Conservation (phyloP, 345 rosid genomes). For the Murraya paniculata region DNA sequence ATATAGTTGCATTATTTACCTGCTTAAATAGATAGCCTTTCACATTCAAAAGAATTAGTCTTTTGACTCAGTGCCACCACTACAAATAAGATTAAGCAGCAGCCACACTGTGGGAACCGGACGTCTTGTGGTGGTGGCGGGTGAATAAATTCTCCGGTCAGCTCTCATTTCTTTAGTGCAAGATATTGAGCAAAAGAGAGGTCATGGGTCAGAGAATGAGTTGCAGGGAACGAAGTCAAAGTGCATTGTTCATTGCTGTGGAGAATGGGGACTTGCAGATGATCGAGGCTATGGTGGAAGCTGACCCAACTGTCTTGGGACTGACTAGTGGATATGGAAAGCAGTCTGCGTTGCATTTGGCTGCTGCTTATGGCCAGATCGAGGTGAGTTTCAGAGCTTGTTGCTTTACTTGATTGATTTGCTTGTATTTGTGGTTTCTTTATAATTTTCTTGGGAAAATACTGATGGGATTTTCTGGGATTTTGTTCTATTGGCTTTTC, state of each 20-base stretch:
- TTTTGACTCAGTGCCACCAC: constrained; percentile 9
- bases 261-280: constrained; percentile 31
- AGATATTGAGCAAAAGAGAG: not conserved
- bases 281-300: constrained; percentile 34
- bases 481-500: constrained; percentile 11
- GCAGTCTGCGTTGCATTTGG: constrained; percentile 40
- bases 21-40: not conserved
- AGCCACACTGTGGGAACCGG: not conserved
- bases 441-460: not conserved
- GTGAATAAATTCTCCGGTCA: constrained; percentile 1
- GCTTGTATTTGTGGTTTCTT: not conserved
- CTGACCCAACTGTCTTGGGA: constrained; percentile 26
- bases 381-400: constrained; percentile 24
- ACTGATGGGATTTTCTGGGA: constrained; percentile 10
- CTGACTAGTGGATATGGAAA: constrained; percentile 26
- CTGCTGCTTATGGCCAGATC: constrained; percentile 46
- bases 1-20: not conserved
- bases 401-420: not conserved
- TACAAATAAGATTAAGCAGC: not conserved
- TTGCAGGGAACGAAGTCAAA: constrained; percentile 29
- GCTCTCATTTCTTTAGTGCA: not conserved
- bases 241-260: constrained; percentile 29
- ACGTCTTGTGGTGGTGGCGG: constrained; percentile 12
- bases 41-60: not conserved
- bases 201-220: constrained; percentile 39